Conservation (phyloP, 1,284 basidiomycete genomes). For the Melampsora occidentalis region DNA sequence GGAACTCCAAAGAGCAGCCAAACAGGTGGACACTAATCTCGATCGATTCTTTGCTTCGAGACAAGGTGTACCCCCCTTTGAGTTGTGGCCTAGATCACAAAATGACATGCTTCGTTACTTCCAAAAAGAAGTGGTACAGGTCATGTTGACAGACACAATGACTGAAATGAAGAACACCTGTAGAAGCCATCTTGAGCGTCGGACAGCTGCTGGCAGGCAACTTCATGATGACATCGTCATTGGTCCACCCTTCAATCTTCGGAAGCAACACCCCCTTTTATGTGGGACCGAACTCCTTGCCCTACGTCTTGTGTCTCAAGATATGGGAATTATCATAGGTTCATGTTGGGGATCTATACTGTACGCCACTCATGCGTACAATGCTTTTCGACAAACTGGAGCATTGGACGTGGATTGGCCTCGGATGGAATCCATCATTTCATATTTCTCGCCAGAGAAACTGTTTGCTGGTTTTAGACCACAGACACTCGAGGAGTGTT, state of each 20-base stretch:
- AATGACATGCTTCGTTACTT: no score
- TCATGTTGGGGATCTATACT: background rate
- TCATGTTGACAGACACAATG: no score
- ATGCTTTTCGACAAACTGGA: background rate
- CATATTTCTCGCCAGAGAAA: background rate
- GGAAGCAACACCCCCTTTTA: background rate
- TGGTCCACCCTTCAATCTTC: background rate
- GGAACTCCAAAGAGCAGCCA: background rate
- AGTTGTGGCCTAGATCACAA: no score
- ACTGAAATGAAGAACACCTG: no score
- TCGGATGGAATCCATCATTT: background rate
- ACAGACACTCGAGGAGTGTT: background rate
- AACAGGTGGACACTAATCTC: background rate
- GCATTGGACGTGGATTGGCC: background rate
- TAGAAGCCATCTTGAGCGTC: no score
- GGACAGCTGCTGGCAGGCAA: no score
- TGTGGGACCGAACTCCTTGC: background rate
- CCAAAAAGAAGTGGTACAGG: no score
- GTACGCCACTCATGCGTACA: constrained; percentile 2
- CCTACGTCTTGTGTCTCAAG: background rate
- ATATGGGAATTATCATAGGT: background rate
- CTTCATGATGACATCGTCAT: background rate
- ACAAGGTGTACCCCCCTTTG: no score
- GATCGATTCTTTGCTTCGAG: background rate
- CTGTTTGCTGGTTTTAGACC: background rate